A percentile compares a stretch with the other conserved stretches of the same genome.
These are phyloP conservation scores for Rhodofomes roseus DNA, from an alignment of 1,284 basidiomycete species.

Conservation along the genomic window DNA sequence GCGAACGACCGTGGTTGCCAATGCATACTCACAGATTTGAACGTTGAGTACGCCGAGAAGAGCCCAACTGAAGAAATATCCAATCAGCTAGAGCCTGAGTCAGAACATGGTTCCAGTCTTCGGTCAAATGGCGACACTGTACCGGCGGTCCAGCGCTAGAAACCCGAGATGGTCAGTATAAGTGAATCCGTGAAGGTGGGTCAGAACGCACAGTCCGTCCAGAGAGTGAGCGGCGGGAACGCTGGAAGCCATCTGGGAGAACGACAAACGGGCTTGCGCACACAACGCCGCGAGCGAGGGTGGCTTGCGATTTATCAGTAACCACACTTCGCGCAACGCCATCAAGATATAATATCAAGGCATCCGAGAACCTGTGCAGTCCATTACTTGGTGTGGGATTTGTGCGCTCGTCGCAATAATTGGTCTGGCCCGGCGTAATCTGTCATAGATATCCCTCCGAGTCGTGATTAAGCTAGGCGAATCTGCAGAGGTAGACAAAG, in stretches of 20 bases:
- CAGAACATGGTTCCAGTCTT: too few relatives aligned
- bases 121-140: background rate
- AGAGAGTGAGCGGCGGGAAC: background rate
- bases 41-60: slow-evolving; percentile 1
- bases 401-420: background rate
- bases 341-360: background rate
- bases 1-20: background rate
- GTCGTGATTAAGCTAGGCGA: too few relatives aligned
- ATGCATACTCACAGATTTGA: slow-evolving; percentile 1
- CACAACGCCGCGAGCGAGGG: background rate
- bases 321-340: background rate
- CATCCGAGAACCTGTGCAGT: background rate
- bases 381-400: background rate
- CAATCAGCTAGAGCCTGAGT: background rate
- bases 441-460: too few relatives aligned
- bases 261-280: background rate
- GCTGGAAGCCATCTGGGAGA: background rate
- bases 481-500: too few relatives aligned
- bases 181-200: too few relatives aligned
- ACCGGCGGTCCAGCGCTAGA: background rate
- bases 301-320: background rate
- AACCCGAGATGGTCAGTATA: background rate
- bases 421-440: background rate
- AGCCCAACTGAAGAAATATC: slow-evolving; percentile 2
- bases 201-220: background rate